Base-by-base conservation (phyloP, 2,329 filamentous ascomycete species). In the Rutstroemia sp. region DNA sequence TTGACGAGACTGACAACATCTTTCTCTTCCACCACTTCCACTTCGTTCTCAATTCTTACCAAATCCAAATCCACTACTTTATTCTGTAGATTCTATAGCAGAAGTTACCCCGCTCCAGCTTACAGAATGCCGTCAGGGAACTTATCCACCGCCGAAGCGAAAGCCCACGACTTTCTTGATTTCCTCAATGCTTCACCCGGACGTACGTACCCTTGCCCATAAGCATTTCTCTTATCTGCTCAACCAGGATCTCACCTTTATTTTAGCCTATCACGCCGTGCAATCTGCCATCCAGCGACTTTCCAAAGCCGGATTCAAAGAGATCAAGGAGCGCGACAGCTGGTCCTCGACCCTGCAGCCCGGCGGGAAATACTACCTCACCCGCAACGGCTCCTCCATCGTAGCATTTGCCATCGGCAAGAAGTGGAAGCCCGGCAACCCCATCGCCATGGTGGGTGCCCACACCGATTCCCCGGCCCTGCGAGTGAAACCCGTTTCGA, bases 161-260 rank as follows among this genome's bases (percentile, higher is more conserved):
- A 67, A 58, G 68, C 73, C 69, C 56, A 66, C 47, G 89, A 95
- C 77, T 96, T 96, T 72, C 75, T 96, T 69, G 87, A 89, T 73
- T 96, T 96, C 75, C 86, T 96, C 71, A 95, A 96, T 73, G 88
- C 86, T 61, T 96, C 92, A 57, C 94, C 94, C 12, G 95, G 92
- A 53, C 92, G 92, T 96, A 79, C 65, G 83, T 72, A 50, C 46
- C 52, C 53, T 44, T 56, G 48, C 53, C 48, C 12, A 64, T 70
- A 39, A 49, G 57, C 41, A 47, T 17, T 4, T n/a, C 30, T 25
- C 37, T 42, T 45, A 51, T 45, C 47, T 51, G 8, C n/a, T 14
- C n/a, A 16, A 23, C 30, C 30, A 34, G 30, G 30, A 12, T 39
- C 52, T 55, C 19, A 50, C 46, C 30, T 50, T 14, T 42, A 51